Percentiles rank a stretch among this genome's conserved stretches.
phyloP scores from a whole-genome alignment of 2,329 filamentous ascomycete genomes.

The Verticillium longisporum region DNA sequence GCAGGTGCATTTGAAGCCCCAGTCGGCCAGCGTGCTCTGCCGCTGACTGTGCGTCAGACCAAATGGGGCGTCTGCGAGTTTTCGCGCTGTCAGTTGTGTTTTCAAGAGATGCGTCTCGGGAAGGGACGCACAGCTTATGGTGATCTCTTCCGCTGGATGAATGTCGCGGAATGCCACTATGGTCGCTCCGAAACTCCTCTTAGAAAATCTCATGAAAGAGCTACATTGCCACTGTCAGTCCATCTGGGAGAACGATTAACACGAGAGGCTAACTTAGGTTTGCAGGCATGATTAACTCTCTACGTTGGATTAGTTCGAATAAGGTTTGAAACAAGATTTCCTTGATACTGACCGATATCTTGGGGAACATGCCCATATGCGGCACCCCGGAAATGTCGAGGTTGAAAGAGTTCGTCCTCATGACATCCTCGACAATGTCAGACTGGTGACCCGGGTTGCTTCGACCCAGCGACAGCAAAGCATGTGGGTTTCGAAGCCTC shows the following conservation, averaged over 20 bases:
- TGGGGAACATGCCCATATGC: slow-evolving; percentile 23
- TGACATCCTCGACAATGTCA: slow-evolving; percentile 19
- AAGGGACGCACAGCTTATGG: slow-evolving; percentile 25
- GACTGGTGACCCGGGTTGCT: slow-evolving; percentile 19
- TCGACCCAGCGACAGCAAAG: slow-evolving; percentile 18
- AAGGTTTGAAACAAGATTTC: too few relatives aligned
- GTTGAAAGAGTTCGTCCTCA: slow-evolving; percentile 26
- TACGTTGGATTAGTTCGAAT: slow-evolving; percentile 4
- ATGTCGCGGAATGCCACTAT: slow-evolving; percentile 26
- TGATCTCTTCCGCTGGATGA: slow-evolving; percentile 24
- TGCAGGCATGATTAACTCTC: slow-evolving; percentile 29
- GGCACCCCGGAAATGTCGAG: slow-evolving; percentile 14
- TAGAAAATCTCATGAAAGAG: slow-evolving; percentile 23
- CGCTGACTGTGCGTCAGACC: slow-evolving; percentile 17
- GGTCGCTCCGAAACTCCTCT: slow-evolving; percentile 21
- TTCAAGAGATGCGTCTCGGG: too few relatives aligned
- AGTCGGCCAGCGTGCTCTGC: slow-evolving; percentile 15
- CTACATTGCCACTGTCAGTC: slow-evolving; percentile 11
- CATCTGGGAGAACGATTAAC: not conserved
- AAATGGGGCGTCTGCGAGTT: slow-evolving; percentile 16
- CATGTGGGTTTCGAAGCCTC: slow-evolving; percentile 4
- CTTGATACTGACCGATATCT: slow-evolving; percentile 11
- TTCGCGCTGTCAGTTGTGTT: too few relatives aligned
- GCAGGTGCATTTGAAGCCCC: slow-evolving; percentile 22
- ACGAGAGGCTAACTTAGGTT: slow-evolving; percentile 22